Base-by-base conservation (phyloP, 2,329 filamentous ascomycete species). In the Phyllosticta paracitricarpa region DNA sequence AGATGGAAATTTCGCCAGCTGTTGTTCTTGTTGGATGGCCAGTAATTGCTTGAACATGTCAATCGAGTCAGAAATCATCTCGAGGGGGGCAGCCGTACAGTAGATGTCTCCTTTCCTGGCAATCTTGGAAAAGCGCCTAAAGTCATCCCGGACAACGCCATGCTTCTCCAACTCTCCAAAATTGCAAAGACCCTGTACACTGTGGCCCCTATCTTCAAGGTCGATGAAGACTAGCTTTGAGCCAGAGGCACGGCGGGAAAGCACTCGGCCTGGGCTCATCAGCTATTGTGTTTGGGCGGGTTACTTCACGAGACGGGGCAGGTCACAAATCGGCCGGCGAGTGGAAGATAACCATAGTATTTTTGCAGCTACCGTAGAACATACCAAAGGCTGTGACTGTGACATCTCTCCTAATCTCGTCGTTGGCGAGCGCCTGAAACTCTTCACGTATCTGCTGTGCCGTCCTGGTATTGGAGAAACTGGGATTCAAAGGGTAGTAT, bases 191-290 rank as follows among this genome's bases (percentile, higher is more conserved):
- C 87, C 81, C 75, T 99, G 94, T 35, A 95, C 74, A 65, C 81
- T 83, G 66, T 84, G 77, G 62, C 86, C 87, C 70, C 90, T 85
- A 72, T 91, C 85, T 66, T 85, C 79, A 57, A 97, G 77, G 74
- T 94, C 89, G 66, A 97, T 73, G 73, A 99, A 99, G 65, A 91
- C 79, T 67, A 99, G 84, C 75, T 89, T 90, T 67, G 84, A 86
- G 66, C 92, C 87, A 60, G 85, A 82, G 56, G 83, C 79, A 64
- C 90, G 88, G 70, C 89, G 82, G 55, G 86, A 85, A 68, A 82
- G 80, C 65, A 96, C 81, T 71, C 91, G 90, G 74, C 91, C 90
- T 86, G 78, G 71, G 71, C 61, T 64, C 59, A 65, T 75, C 66
- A 75, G 67, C 59, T 51, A 25, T 19, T 26, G 22, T 17, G 52